Base-by-base conservation (phyloP, 2,329 filamentous ascomycete genomes). In the Phyllosticta citriasiana region DNA sequence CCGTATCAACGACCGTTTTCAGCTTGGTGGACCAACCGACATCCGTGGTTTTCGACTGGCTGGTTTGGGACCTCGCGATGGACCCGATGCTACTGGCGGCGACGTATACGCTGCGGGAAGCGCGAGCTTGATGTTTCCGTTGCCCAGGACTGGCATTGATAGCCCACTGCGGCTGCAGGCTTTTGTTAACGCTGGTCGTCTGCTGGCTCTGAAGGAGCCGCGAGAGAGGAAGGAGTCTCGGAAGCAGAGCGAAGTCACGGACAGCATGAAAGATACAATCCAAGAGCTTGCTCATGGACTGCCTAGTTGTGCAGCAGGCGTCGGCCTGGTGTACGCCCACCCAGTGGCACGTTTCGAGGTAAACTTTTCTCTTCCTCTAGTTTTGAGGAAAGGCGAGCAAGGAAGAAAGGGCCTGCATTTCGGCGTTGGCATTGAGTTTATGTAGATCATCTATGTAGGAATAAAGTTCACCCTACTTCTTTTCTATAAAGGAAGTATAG, bases 381-480 rank as follows among this genome's bases (percentile, higher is more conserved):
- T 93, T 19, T 74, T 91, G 69, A 83, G 94, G 62, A 87, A 83
- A 65, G 91, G 91, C 40, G 94, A 99, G 76, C 87, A 94, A 67
- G 87, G 85, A 16, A 84, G 93, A 60, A 99, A 99, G 77, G 94
- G 94, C 0, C 72, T 99, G 65, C 91, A 94, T 73, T 87, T 99
- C 68, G 94, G 94, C n/a, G 90, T 99, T 51, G 94, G 94, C 57
- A 91, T 99, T 71, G 95, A 89, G 77, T 97, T 99, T 73, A 77
- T 97, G 81, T 97, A 88, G 67, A 63, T 16, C 22, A 54, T 25
- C 22, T 22, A 10, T 56, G 52, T 59, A 59, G 52, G 22, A 59
- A 24, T 51, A 52, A 56, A 40, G 16, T 47, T n/a, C n/a, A n/a
- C 14, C n/a, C 40, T 47, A n/a, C n/a, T 47, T 40, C 14, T 3